Percentiles rank a stretch among this genome's conserved stretches.
Evolutionary conservation across 345 rosid species (phyloP).

Genomic region (Theobroma cacao): DNA sequence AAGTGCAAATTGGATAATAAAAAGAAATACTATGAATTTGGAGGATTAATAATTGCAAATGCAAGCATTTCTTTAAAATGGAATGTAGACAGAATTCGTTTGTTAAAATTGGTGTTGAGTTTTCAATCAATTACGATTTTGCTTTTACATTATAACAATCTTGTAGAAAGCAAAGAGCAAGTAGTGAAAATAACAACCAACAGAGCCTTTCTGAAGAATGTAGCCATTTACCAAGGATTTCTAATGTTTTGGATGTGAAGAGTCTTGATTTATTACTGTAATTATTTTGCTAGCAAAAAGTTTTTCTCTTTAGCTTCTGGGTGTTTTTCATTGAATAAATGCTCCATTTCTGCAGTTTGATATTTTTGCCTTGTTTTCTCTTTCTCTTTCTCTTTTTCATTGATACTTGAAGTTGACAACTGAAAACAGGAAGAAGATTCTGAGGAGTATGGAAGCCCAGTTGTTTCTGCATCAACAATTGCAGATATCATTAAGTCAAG

Average conservation of each 20-base stretch:
- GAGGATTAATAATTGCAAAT: not conserved
- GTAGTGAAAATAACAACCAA: not conserved
- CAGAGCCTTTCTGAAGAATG: not conserved
- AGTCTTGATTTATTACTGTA: not conserved
- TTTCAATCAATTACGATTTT: no score
- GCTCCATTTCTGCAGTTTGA: not conserved
- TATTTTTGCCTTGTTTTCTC: not conserved
- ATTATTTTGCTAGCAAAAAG: no score
- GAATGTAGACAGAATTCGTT: not conserved
- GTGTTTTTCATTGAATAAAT: not conserved
- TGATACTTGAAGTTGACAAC: constrained; percentile 4
- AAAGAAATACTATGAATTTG: not conserved
- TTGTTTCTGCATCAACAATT: constrained; percentile 61
- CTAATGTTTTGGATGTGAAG: not conserved
- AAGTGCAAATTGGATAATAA: not conserved
- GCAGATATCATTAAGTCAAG: constrained; percentile 83
- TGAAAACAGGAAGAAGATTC: constrained; percentile 78
- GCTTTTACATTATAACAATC: no score
- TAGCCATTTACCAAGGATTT: not conserved
- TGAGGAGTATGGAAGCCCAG: constrained; percentile 82
- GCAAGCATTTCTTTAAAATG: not conserved
- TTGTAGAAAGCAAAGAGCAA: no score
- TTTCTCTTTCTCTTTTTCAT: not conserved
- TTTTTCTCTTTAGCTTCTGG: not conserved
- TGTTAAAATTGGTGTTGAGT: not conserved